A percentile compares a stretch with the other conserved stretches of the same genome.
These are phyloP conservation scores for Suillus variegatus DNA, from an alignment of 768 basidiomycete species.

Conservation along the genomic window DNA sequence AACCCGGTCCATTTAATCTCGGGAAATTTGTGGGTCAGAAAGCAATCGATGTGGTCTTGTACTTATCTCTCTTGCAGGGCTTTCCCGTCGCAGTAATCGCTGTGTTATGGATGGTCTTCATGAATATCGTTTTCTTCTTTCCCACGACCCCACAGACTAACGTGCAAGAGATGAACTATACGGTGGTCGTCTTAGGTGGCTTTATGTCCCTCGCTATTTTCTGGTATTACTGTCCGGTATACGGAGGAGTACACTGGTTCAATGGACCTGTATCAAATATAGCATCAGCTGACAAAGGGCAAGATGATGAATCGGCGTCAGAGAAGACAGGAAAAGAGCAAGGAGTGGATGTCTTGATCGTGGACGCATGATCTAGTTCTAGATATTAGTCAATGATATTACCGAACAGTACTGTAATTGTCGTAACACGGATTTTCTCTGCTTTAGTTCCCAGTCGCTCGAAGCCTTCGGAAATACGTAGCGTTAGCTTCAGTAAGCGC, in stretches of 20 bases:
- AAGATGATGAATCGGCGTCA: neutral
- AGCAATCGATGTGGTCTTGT: no score
- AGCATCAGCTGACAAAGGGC: neutral
- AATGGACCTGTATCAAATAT: slow-evolving; percentile 26
- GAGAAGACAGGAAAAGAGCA: neutral
- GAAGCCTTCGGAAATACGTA: neutral
- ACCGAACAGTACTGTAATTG: neutral
- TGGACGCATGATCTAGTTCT: neutral
- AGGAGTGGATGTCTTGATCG: neutral
- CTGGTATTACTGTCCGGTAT: slow-evolving; percentile 17
- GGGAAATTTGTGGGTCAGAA: slow-evolving; percentile 27
- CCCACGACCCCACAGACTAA: slow-evolving; percentile 29
- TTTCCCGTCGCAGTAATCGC: slow-evolving; percentile 33
- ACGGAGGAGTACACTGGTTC: slow-evolving; percentile 33
- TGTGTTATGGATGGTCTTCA: slow-evolving; percentile 39
- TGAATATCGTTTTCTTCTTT: slow-evolving; percentile 34
- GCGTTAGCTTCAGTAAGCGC: neutral
- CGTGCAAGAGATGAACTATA: slow-evolving; percentile 40
- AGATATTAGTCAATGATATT: neutral
- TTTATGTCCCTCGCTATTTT: slow-evolving; percentile 32
- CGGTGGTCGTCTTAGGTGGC: slow-evolving; percentile 36
- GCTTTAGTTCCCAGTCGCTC: neutral
- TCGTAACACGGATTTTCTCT: neutral
- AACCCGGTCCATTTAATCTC: slow-evolving; percentile 58
- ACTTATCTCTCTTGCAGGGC: slow-evolving; percentile 19